These are phyloP conservation scores for Fusarium heterosporum DNA, from an alignment of 2,329 filamentous ascomycete genomes.

Conservation along the genomic window DNA sequence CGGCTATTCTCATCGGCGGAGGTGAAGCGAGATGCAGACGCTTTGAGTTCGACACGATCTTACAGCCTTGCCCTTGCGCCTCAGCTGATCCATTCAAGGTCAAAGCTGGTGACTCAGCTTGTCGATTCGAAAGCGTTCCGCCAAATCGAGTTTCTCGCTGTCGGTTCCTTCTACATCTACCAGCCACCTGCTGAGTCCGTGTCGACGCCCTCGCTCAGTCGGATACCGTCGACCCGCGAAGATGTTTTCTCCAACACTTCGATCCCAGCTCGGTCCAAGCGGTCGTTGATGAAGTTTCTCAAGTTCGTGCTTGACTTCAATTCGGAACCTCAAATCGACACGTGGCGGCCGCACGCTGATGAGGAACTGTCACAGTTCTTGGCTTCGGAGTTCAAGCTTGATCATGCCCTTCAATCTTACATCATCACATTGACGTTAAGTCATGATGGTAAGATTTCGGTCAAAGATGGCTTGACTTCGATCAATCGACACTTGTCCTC, in stretches of 20 bases:
- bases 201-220: constrained; percentile 62
- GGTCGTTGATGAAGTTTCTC: constrained; percentile 91
- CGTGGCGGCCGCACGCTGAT: constrained; percentile 69
- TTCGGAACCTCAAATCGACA: constrained; percentile 62
- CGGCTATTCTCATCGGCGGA: constrained; percentile 47
- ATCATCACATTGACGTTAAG: constrained; percentile 78
- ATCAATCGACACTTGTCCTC: constrained; percentile 86
- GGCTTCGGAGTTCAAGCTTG: constrained; percentile 72
- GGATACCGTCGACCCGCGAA: constrained; percentile 89
- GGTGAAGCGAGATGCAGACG: constrained; percentile 54
- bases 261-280: constrained; percentile 84
- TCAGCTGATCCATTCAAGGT: constrained; percentile 86
- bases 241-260: constrained; percentile 85
- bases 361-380: constrained; percentile 70
- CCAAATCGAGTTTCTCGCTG: constrained; percentile 92
- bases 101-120: constrained; percentile 79
- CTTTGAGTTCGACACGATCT: constrained; percentile 73
- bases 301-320: constrained; percentile 84
- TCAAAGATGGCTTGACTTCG: constrained; percentile 73
- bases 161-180: constrained; percentile 92
- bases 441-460: constrained; percentile 71
- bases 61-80: constrained; percentile 89
- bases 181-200: constrained; percentile 52
- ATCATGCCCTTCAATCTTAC: constrained; percentile 72
- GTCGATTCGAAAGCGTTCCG: constrained; percentile 91